These are phyloP conservation scores for Plenodomus lindquistii DNA, from an alignment of 2,329 filamentous ascomycete genomes.

Conservation along the genomic window DNA sequence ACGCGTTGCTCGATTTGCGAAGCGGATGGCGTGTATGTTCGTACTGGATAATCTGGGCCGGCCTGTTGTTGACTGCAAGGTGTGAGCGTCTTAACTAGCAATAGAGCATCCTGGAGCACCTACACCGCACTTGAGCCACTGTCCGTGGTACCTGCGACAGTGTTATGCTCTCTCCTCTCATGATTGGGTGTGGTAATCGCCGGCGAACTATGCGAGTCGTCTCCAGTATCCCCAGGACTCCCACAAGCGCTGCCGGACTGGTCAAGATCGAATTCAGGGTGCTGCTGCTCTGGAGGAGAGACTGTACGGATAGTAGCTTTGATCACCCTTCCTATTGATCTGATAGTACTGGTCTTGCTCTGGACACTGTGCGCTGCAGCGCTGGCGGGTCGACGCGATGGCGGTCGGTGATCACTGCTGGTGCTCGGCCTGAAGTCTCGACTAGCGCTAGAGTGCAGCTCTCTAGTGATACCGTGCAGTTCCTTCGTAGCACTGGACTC, in stretches of 20 bases:
- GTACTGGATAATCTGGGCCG: neutral
- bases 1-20: slow-evolving; percentile 47
- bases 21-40: slow-evolving; percentile 36
- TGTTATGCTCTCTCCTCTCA: neutral
- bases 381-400: slow-evolving; percentile 13
- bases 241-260: slow-evolving; percentile 6
- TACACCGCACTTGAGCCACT: neutral
- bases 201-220: slow-evolving; percentile 9
- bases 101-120: neutral
- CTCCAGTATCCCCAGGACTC: slow-evolving; percentile 9
- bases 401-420: slow-evolving; percentile 13
- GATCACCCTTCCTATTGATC: slow-evolving; percentile 31
- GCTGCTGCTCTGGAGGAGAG: slow-evolving; percentile 29
- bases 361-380: slow-evolving; percentile 15
- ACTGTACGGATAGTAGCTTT: slow-evolving; percentile 45
- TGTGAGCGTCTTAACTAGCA: neutral
- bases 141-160: neutral
- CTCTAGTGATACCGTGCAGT: slow-evolving; percentile 9
- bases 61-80: neutral
- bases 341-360: slow-evolving; percentile 33
- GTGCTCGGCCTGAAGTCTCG: slow-evolving; percentile 8
- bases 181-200: slow-evolving; percentile 2
- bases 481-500: slow-evolving; percentile 25
- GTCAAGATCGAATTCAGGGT: slow-evolving; percentile 11
- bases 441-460: slow-evolving; percentile 17